Evolutionary conservation across 176 grass and related monocot species (phyloP), one percentile per base, ranked within the genome.

Genomic region (Cocos nucifera): DNA sequence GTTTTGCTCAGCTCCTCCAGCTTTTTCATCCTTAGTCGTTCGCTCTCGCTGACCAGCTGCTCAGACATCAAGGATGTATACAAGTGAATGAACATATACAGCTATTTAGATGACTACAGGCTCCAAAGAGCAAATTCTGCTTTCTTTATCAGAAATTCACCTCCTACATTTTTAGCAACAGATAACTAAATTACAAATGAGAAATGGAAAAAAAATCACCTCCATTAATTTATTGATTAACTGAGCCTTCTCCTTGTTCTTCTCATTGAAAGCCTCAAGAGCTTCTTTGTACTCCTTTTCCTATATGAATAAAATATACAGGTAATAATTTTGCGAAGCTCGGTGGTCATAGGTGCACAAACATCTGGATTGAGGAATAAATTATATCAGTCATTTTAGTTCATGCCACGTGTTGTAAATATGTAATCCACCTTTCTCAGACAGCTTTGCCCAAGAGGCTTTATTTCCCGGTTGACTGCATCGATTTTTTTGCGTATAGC

Each of bases 21-120:
- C 82, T 92, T 98, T 79, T 81, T 98, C 93, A 98, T 98, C 60
- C 93, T 79, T 74, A 89, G 71, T 74, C 85, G 83, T 77, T 98
- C 93, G 28, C 93, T 98, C 51, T 98, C 84, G 54, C 84, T 88
- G 55, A 92, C 93, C 63, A 98, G 60, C 88, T 98, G 81, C 67
- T 3, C 51, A 51, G n/a, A 65, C 65, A 22, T 53, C 60, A 53
- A 29, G 18, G 8, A 39, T 32, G 2, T 12, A 39, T 44, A 14
- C 10, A 44, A 12, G 9, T 44, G 35, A 8, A 44, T 44, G 35
- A 44, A 44, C 35, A 35, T 9, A 21, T 21, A 12, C 35, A 44
- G 35, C 35, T 44, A 10, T 14, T 44, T 14, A 6, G 5, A 30
- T 30, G 5, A 44, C 10, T 44, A 44, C 35, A 44, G 10, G 9